Percentiles rank a stretch among this genome's conserved stretches.
These are phyloP conservation scores for Leptographium flavum DNA, from an alignment of 2,329 filamentous ascomycete genomes.

Conservation along the genomic window DNA sequence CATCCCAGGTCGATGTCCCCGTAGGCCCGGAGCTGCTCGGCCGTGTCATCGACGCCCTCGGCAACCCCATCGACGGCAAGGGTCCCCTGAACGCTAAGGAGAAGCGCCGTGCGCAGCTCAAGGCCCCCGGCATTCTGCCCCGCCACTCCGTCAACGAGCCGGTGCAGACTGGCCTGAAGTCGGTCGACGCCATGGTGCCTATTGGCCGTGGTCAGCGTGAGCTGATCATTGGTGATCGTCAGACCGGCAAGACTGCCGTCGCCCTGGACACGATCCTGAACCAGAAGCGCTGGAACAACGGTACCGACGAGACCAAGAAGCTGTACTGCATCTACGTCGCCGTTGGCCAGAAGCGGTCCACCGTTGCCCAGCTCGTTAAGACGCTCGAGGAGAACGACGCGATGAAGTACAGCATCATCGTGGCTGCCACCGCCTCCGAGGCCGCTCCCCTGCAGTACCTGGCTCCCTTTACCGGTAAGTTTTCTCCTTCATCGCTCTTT, in stretches of 20 bases:
- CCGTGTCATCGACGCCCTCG: slow-evolving; percentile 95
- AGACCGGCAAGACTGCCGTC: slow-evolving; percentile 99
- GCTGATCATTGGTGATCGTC: slow-evolving; percentile 99
- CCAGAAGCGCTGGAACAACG: slow-evolving; percentile 95
- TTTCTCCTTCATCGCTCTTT: not conserved
- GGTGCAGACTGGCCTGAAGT: slow-evolving; percentile 98
- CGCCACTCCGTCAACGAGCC: slow-evolving; percentile 96
- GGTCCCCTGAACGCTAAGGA: slow-evolving; percentile 85
- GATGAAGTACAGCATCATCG: slow-evolving; percentile 93
- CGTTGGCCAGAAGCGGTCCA: slow-evolving; percentile 98
- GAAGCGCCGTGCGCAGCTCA: slow-evolving; percentile 93
- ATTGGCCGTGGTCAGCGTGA: slow-evolving; percentile 99
- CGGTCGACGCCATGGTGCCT: slow-evolving; percentile 97
- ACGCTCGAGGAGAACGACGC: slow-evolving; percentile 99
- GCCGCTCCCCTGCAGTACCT: slow-evolving; percentile 90
- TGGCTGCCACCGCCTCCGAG: slow-evolving; percentile 94
- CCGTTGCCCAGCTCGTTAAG: slow-evolving; percentile 98
- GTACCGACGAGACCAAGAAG: slow-evolving; percentile 86
- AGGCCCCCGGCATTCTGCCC: slow-evolving; percentile 96
- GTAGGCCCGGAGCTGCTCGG: slow-evolving; percentile 88
- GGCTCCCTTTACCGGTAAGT: slow-evolving; percentile 66
- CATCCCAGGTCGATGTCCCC: slow-evolving; percentile 75
- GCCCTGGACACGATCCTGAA: slow-evolving; percentile 96
- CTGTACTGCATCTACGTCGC: slow-evolving; percentile 99
- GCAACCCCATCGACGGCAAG: slow-evolving; percentile 99